Percentiles rank a stretch among this genome's conserved stretches.
These are phyloP conservation scores for Ophiostoma himal-ulmi DNA, from an alignment of 2,329 filamentous ascomycete genomes.

Conservation along the genomic window DNA sequence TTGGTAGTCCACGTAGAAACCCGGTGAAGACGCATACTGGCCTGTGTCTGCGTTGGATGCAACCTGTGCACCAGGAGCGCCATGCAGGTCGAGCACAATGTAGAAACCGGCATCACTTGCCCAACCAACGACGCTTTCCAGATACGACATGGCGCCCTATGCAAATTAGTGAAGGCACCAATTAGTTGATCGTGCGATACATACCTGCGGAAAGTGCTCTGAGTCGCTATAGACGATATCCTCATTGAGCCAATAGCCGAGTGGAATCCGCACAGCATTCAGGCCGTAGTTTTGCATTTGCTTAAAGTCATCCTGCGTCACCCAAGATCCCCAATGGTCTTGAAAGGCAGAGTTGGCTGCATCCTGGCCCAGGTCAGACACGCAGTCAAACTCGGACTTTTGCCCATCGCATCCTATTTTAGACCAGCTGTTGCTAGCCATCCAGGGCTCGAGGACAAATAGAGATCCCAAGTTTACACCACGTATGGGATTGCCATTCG, in stretches of 20 bases:
- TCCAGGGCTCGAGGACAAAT: slow-evolving; percentile 50
- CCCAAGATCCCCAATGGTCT: slow-evolving; percentile 47
- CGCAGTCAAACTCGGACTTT: slow-evolving; percentile 51
- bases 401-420: slow-evolving; percentile 42
- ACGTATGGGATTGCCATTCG: slow-evolving; percentile 33
- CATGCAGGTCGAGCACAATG: slow-evolving; percentile 50
- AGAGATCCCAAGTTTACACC: slow-evolving; percentile 39
- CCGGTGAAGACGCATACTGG: slow-evolving; percentile 34
- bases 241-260: slow-evolving; percentile 53
- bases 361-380: slow-evolving; percentile 43
- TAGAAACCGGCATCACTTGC: slow-evolving; percentile 46
- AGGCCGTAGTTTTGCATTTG: slow-evolving; percentile 46
- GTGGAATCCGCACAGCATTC: slow-evolving; percentile 49
- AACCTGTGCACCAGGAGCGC: slow-evolving; percentile 45
- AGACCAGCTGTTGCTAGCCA: slow-evolving; percentile 42
- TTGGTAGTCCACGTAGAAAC: slow-evolving; percentile 53
- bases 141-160: slow-evolving; percentile 34
- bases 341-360: slow-evolving; percentile 43
- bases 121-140: slow-evolving; percentile 44
- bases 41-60: slow-evolving; percentile 43
- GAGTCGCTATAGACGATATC: slow-evolving; percentile 38
- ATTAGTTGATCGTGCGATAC: slow-evolving; percentile 30
- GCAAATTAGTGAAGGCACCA: not conserved
- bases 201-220: slow-evolving; percentile 41
- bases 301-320: slow-evolving; percentile 44